phyloP scores from a whole-genome alignment of 257 asterid genomes.

The Plantago major region DNA sequence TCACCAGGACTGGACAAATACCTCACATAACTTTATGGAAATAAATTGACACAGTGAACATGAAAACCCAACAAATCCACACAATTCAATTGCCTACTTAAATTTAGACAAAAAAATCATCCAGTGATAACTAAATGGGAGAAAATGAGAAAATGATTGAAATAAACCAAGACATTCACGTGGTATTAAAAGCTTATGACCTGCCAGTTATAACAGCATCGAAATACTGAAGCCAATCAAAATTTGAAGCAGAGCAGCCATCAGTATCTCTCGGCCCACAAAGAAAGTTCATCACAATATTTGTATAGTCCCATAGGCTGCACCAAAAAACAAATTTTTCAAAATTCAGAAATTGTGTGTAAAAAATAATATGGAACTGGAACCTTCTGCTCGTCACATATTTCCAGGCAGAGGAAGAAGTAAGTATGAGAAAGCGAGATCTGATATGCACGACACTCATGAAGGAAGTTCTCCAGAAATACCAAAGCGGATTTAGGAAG shows the following conservation, averaged over 20 bases:
- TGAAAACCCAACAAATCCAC: no score
- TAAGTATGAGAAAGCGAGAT: constrained; percentile 2
- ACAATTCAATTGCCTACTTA: no score
- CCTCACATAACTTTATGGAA: neutral
- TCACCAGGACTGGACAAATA: neutral
- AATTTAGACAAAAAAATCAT: no score
- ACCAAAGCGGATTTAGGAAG: constrained; percentile 13
- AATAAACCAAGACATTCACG: constrained; percentile 10
- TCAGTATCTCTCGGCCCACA: constrained; percentile 54
- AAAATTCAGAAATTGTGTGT: constrained; percentile 8
- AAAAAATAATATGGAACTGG: constrained; percentile 13
- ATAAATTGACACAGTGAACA: neutral
- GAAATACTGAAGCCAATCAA: constrained; percentile 84
- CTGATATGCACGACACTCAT: constrained; percentile 8
- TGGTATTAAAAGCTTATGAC: constrained; percentile 37
- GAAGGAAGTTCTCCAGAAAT: constrained; percentile 9
- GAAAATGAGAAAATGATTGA: neutral
- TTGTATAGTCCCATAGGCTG: constrained; percentile 99
- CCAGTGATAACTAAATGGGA: neutral
- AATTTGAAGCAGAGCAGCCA: constrained; percentile 43
- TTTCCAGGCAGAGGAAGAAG: constrained; percentile 1
- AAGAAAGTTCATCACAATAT: constrained; percentile 90
- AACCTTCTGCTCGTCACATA: constrained; percentile 9
- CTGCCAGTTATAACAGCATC: constrained; percentile 96
- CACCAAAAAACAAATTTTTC: constrained; percentile 26